phyloP scores from a whole-genome alignment of 805 yeast genomes.

The Candida ulmi region DNA sequence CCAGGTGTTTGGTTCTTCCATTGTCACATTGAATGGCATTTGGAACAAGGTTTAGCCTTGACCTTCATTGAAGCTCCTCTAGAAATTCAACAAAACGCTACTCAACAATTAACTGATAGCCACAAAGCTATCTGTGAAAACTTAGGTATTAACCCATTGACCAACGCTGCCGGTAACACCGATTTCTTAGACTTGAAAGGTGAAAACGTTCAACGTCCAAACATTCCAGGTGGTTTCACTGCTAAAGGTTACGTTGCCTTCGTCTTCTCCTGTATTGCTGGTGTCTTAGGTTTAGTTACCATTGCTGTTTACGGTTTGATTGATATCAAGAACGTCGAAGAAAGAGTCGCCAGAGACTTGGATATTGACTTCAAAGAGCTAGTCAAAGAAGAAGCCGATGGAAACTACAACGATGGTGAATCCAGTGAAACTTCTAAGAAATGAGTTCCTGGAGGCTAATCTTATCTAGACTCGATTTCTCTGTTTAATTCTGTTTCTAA shows the following conservation, averaged over 20 bases:
- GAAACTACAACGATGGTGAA: not conserved
- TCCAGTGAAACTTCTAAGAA: not conserved
- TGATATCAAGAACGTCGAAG: constrained; percentile 68
- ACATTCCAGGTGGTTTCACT: constrained; percentile 86
- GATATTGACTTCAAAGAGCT: constrained; percentile 12
- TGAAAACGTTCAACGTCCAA: constrained; percentile 59
- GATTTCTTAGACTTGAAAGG: constrained; percentile 67
- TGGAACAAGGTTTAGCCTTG: constrained; percentile 88
- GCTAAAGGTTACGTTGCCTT: constrained; percentile 92
- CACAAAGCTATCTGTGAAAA: constrained; percentile 56
- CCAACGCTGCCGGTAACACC: constrained; percentile 89
- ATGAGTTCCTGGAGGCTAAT: not conserved
- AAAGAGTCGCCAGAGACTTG: constrained; percentile 37
- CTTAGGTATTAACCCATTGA: constrained; percentile 46
- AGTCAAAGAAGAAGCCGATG: constrained; percentile 3
- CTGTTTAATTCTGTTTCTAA: too few species aligned
- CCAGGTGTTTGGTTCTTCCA: constrained; percentile 99
- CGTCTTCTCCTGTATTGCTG: constrained; percentile 85
- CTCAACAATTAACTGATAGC: constrained; percentile 57
- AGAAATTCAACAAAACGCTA: constrained; percentile 46
- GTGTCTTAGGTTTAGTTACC: constrained; percentile 70
- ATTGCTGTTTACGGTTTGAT: constrained; percentile 82
- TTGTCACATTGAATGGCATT: constrained; percentile 98
- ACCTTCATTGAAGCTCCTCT: constrained; percentile 79
- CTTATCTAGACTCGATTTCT: too few species aligned